Conservation (phyloP, 345 rosid genomes). For the Aegle marmelos region DNA sequence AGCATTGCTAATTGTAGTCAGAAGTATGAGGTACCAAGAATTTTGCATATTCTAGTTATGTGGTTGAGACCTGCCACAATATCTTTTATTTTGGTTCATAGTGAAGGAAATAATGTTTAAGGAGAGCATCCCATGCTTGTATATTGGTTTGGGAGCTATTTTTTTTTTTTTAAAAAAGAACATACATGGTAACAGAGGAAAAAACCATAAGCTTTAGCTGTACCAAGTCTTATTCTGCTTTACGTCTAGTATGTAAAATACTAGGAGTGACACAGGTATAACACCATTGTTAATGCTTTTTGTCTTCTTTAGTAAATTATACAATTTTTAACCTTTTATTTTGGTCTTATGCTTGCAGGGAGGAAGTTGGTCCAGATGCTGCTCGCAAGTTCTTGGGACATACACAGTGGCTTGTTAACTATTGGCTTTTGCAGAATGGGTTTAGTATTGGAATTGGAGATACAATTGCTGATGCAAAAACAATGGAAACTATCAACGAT, state of each 20-base stretch:
- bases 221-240: background rate
- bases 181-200: background rate
- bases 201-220: background rate
- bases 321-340: background rate
- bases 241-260: background rate
- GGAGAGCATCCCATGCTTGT: background rate
- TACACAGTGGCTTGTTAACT: constrained; percentile 99
- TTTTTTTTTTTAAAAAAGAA: too few species aligned
- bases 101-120: background rate
- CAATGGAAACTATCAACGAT: constrained; percentile 90
- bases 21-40: background rate
- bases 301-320: background rate
- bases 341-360: constrained; percentile 50
- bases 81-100: background rate
- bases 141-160: background rate
- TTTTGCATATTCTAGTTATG: background rate
- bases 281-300: background rate
- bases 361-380: constrained; percentile 99
- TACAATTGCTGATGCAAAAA: constrained; percentile 93
- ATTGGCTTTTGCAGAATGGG: constrained; percentile 94
- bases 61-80: background rate
- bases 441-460: constrained; percentile 98
- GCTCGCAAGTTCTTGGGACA: constrained; percentile 98
- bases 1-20: background rate
- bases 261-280: background rate